Base-by-base conservation (phyloP, 352 stramenopile genomes). In the Pythium oligandrum region DNA sequence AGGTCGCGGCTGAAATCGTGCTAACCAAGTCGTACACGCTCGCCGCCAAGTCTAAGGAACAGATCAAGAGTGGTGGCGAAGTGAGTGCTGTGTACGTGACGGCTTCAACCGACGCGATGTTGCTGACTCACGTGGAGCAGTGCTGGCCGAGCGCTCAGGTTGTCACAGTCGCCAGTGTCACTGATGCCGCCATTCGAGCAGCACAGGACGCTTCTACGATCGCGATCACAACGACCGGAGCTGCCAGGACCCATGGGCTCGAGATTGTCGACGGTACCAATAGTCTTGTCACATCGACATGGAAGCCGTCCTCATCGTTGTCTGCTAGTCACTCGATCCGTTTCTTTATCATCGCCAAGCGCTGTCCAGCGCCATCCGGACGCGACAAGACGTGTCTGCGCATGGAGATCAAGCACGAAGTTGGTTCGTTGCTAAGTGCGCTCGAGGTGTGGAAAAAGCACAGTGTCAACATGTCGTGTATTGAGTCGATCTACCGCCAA, bases 381-480 rank as follows among this genome's bases (percentile, higher is more conserved):
- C 68, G 84, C 31, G 83, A 94, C 67, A 94, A 94, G 62, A 87
- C 83, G 34, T 90, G 77, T 44, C 60, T 93, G 47, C 87, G 83
- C 44, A 90, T 94, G 80, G 73, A 76, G 51, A 84, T 96, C 47
- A 88, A 83, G 66, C 83, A 96, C 69, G 69, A 94, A 67, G 83
- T 93, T n/a, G 86, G 86, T 34, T 93, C 83, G 40, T 60, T 96
- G 37, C 59, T 96, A 10, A 80, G 56, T 40, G 79, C 83, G 4
- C 62, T 96, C 6, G 73, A 90, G 51, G 79, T 93, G 31, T 93
- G 85, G 77, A 93, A 96, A 64, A 58, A 61, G 7, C 78, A 92
- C 50, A 63, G 58, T 26, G 78, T 96, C 54, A 96, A 94, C 53
- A 63, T 96, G 47, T 89, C 75, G 48, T 85, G 82, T 40, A 71